Base-by-base conservation (phyloP, 306 rosid species). In the Acmispon strigosus region DNA sequence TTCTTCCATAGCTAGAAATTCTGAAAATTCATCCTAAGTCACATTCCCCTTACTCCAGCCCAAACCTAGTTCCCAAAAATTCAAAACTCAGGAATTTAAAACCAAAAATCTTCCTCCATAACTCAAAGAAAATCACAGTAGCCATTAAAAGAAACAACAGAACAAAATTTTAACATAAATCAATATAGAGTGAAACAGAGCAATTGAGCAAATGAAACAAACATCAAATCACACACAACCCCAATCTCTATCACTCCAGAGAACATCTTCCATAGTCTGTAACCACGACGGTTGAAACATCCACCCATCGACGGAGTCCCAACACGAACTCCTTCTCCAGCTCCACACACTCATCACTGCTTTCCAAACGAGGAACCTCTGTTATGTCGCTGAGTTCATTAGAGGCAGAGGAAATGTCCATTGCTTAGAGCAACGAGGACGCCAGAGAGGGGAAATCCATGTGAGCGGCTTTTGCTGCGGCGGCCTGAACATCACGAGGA, bases 401-500 rank as follows among this genome's bases (percentile, higher is more conserved):
- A 1, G 89, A 78, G 12, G 56, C 82, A 36, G 78, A 49, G 7
- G 68, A 70, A 70, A 69, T 27, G 19, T 79, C 87, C 62, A 76
- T 72, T 1, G 77, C 78, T 8, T 11, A 39, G 3, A 39, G 0
- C 12, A 11, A 9, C 12, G 47, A 9, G 3, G 47, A 2, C 10
- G 72, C 12, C 0, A 45, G 49, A 9, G 72, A 66, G 1, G 72
- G 58, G 32, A 66, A 48, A 3, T 73, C 85, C 97, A 95, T 91
- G 24, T 85, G 88, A 13, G 99, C 97, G 1, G 99, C 99, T 67
- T 95, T 86, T 0, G 86, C 37, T 0, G 99, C 99, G 0, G 99
- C 99, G 3, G 96, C 97, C 29, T 95, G 99, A 2, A 95, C 84
- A 7, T 95, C 96, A 0, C 96, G 91, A 0, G 99, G 96, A 3